Evolutionary conservation across 192 early-diverging fungal genomes (phyloP).

Genomic region (Cetraspora pellucida): DNA sequence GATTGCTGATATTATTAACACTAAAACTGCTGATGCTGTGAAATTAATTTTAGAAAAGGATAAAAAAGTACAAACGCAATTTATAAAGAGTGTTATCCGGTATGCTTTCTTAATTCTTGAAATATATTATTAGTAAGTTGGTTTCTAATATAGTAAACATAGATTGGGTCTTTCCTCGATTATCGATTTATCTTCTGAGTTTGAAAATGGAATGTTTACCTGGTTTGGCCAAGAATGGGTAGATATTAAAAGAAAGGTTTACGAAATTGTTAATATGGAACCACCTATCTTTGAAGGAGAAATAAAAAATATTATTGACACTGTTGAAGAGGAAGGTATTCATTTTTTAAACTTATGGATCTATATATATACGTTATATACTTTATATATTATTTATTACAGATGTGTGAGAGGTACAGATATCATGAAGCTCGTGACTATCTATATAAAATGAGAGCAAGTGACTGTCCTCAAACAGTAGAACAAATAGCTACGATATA

Average conservation of each 20-base stretch:
- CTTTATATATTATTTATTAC: constrained; percentile 12
- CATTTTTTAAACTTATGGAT: background rate
- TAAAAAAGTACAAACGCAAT: constrained; percentile 19
- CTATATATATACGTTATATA: background rate
- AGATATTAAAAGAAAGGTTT: constrained; percentile 32
- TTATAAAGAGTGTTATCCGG: constrained; percentile 24
- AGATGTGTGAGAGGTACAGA: constrained; percentile 3
- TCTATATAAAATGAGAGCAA: constrained; percentile 26
- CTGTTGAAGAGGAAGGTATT: constrained; percentile 13
- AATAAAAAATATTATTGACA: constrained; percentile 23
- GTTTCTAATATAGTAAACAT: constrained; percentile 3
- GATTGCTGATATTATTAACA: constrained; percentile 15
- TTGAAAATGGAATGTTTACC: constrained; percentile 31
- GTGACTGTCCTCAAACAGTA: background rate
- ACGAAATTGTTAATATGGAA: constrained; percentile 26
- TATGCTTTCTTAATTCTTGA: constrained; percentile 20
- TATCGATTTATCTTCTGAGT: constrained; percentile 32
- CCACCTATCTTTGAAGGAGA: constrained; percentile 21
- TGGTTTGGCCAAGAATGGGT: constrained; percentile 30
- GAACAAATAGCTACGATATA: constrained; percentile 17
- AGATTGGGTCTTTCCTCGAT: constrained; percentile 34
- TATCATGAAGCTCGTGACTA: constrained; percentile 24
- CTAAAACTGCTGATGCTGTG: background rate
- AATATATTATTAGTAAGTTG: background rate
- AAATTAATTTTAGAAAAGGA: constrained; percentile 5